Conservation (phyloP, 2,329 filamentous ascomycete genomes). For the Gliomastix tumulicola region DNA sequence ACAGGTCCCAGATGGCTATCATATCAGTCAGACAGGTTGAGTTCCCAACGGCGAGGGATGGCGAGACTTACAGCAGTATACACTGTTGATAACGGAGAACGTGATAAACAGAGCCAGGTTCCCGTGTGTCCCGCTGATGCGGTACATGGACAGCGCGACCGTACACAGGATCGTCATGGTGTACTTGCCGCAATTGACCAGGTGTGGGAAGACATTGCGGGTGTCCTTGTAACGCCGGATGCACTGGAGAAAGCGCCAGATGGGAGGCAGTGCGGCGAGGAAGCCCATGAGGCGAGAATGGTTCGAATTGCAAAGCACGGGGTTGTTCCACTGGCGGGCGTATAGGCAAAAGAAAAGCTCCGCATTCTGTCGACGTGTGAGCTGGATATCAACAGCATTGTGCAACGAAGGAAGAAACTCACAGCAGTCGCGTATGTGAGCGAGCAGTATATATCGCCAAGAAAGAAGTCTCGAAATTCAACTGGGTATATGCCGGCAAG, state of each 20-base stretch:
- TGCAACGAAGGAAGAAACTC: too few relatives aligned
- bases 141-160: constrained; percentile 73
- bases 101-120: constrained; percentile 69
- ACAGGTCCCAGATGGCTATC: constrained; percentile 78
- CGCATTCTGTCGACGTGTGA: constrained; percentile 57
- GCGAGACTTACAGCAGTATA: constrained; percentile 64
- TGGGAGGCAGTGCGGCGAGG: constrained; percentile 72
- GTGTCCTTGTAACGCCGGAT: constrained; percentile 85
- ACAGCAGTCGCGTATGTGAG: constrained; percentile 84
- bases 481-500: constrained; percentile 85
- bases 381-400: too few relatives aligned
- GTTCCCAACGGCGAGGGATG: neutral
- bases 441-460: constrained; percentile 97
- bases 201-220: constrained; percentile 79
- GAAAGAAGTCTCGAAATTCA: constrained; percentile 94
- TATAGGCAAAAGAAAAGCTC: constrained; percentile 95
- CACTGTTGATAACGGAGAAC: constrained; percentile 72
- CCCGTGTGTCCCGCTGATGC: constrained; percentile 54
- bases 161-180: constrained; percentile 75
- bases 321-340: constrained; percentile 66
- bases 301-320: constrained; percentile 73
- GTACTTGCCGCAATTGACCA: constrained; percentile 92
- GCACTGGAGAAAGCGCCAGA: constrained; percentile 90
- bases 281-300: constrained; percentile 83
- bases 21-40: neutral